These are phyloP conservation scores for Blastobotrys proliferans DNA, from an alignment of 1,139 yeast species.

Conservation along the genomic window DNA sequence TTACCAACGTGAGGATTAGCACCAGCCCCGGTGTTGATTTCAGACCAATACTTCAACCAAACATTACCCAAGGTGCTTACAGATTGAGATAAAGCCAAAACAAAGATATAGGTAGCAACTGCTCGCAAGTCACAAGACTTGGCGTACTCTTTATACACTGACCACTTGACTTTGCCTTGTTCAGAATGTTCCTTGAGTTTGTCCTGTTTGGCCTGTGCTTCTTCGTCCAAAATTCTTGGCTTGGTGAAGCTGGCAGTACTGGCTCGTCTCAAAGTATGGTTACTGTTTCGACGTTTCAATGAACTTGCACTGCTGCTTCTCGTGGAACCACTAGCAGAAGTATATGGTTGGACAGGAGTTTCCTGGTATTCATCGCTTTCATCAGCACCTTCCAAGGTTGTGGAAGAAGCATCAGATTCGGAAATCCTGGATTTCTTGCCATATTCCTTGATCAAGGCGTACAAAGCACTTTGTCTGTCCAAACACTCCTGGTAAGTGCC, in stretches of 20 bases:
- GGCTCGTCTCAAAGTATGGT: slow-evolving; percentile 62
- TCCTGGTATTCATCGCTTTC: slow-evolving; percentile 7
- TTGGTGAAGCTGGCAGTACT: slow-evolving; percentile 53
- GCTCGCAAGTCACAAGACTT: slow-evolving; percentile 78
- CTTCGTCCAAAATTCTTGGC: slow-evolving; percentile 35
- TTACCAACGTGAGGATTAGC: slow-evolving; percentile 64
- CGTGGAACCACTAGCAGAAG: slow-evolving; percentile 2
- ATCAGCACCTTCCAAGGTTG: slow-evolving; percentile 8
- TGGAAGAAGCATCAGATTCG: slow-evolving; percentile 15
- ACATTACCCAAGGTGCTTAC: slow-evolving; percentile 64
- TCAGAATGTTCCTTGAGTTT: slow-evolving; percentile 64
- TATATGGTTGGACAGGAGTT: slow-evolving; percentile 5
- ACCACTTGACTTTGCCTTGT: slow-evolving; percentile 93
- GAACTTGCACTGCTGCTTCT: not conserved
- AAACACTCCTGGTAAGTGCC: slow-evolving; percentile 64
- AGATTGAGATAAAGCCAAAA: slow-evolving; percentile 50
- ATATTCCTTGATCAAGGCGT: slow-evolving; percentile 65
- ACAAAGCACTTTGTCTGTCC: slow-evolving; percentile 49
- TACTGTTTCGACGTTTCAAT: slow-evolving; percentile 10
- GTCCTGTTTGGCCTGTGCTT: slow-evolving; percentile 27
- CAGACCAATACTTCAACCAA: slow-evolving; percentile 98
- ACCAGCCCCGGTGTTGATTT: slow-evolving; percentile 66
- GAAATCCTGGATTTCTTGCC: slow-evolving; percentile 47
- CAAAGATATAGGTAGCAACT: slow-evolving; percentile 52
- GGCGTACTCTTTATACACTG: slow-evolving; percentile 77